Evolutionary conservation across 1,284 basidiomycete species (phyloP).

Genomic region (Cutaneotrichosporon dermatis): DNA sequence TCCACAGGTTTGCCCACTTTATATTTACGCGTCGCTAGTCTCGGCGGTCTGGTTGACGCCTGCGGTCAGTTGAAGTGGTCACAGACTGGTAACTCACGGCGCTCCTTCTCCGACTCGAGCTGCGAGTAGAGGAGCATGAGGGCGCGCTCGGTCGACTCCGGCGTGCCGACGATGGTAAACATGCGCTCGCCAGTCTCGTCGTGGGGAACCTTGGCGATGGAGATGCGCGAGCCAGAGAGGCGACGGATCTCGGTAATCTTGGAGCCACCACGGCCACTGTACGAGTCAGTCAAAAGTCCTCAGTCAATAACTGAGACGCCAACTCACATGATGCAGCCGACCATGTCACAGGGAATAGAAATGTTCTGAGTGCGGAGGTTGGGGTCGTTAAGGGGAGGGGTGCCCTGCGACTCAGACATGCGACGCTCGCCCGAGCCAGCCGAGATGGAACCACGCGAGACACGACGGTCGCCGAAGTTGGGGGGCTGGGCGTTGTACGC

Average conservation of each 20-base stretch:
- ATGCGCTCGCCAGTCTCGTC: conserved; percentile 98
- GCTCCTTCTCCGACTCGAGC: conserved; percentile 90
- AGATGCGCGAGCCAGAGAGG: conserved; percentile 92
- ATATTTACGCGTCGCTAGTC: conserved; percentile 8
- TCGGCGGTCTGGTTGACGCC: conserved; percentile 34
- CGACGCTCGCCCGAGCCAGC: conserved; percentile 36
- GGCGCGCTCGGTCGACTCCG: conserved; percentile 94
- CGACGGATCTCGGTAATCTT: conserved; percentile 99
- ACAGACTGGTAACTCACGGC: conserved; percentile 54
- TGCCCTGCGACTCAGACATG: conserved; percentile 52
- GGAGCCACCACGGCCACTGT: conserved; percentile 80
- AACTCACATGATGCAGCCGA: conserved; percentile 80
- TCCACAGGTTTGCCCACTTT: no score
- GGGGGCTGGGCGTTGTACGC: conserved; percentile 25
- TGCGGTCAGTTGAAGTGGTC: conserved; percentile 8
- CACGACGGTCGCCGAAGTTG: conserved; percentile 19
- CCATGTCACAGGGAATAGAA: conserved; percentile 98
- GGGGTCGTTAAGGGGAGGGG: conserved; percentile 54
- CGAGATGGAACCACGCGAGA: conserved; percentile 25
- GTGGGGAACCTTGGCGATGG: conserved; percentile 96
- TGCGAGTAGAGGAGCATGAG: conserved; percentile 96
- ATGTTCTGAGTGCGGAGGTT: conserved; percentile 98
- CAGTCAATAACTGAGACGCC: no score
- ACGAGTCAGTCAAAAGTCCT: not conserved
- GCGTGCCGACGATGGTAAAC: conserved; percentile 97